Percentiles rank a stretch among this genome's conserved stretches.
These are phyloP conservation scores for Aspergillus taichungensis DNA, from an alignment of 495 filamentous ascomycete species.

Conservation along the genomic window DNA sequence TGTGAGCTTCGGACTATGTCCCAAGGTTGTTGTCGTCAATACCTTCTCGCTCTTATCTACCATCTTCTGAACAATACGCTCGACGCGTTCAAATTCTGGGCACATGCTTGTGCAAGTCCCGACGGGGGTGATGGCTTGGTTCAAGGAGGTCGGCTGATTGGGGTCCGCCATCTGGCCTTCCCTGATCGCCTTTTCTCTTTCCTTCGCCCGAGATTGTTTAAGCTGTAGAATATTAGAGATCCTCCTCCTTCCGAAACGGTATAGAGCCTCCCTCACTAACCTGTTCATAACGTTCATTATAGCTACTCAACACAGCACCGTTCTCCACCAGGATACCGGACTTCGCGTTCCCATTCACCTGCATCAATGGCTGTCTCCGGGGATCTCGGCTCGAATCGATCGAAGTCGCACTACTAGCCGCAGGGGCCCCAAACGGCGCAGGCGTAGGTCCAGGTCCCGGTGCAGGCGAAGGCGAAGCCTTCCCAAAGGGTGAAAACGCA, in stretches of 20 bases:
- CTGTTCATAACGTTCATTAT: slow-evolving; percentile 37
- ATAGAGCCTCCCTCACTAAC: slow-evolving; percentile 14
- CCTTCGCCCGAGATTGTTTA: slow-evolving; percentile 59
- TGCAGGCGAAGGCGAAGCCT: slow-evolving; percentile 5
- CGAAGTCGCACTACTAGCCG: slow-evolving; percentile 6
- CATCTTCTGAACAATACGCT: slow-evolving; percentile 63
- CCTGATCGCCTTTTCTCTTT: slow-evolving; percentile 60
- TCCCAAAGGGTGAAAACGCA: slow-evolving; percentile 13
- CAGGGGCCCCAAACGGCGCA: slow-evolving; percentile 8
- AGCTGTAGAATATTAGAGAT: slow-evolving; percentile 32
- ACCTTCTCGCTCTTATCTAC: slow-evolving; percentile 56
- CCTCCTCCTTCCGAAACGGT: slow-evolving; percentile 1
- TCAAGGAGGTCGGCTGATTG: slow-evolving; percentile 67
- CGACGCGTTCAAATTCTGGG: slow-evolving; percentile 76
- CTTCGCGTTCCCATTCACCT: slow-evolving; percentile 2
- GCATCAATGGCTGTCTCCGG: slow-evolving; percentile 1
- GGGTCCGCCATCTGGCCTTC: slow-evolving; percentile 82
- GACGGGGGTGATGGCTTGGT: slow-evolving; percentile 77
- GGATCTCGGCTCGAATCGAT: slow-evolving; percentile 11
- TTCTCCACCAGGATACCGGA: slow-evolving; percentile 16
- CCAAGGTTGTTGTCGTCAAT: slow-evolving; percentile 8
- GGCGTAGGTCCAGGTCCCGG: background rate
- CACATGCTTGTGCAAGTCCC: slow-evolving; percentile 94
- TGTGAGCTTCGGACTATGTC: too few species aligned
- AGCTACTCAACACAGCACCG: slow-evolving; percentile 15